phyloP scores from a whole-genome alignment of 139 green algal genomes.

The Picochlorum sp. region DNA sequence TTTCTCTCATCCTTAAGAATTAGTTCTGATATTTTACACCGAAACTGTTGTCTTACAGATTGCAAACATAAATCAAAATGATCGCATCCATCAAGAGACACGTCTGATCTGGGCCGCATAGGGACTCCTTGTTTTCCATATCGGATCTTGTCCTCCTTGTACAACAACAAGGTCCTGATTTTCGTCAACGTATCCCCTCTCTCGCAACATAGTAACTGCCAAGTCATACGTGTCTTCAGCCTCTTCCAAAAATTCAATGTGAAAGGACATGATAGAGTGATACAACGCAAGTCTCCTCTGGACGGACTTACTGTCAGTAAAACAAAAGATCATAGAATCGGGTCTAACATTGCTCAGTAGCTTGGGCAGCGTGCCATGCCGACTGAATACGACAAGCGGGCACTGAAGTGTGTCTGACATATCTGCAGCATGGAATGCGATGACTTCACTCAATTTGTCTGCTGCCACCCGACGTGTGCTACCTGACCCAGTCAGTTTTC shows the following conservation, averaged over 20 bases:
- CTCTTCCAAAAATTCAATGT: conserved; percentile 38
- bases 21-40: too few species aligned
- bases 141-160: conserved; percentile 62
- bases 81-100: too few species aligned
- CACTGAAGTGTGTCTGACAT: too few species aligned
- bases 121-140: conserved; percentile 63
- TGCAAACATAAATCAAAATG: too few species aligned
- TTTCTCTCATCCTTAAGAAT: too few species aligned
- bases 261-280: conserved; percentile 55
- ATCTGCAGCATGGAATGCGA: too few species aligned
- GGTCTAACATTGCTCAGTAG: conserved; percentile 79
- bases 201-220: conserved; percentile 49
- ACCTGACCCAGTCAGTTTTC: too few species aligned
- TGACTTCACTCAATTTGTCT: too few species aligned
- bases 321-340: conserved; percentile 64
- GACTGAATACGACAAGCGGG: too few species aligned
- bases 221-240: conserved; percentile 55
- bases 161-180: conserved; percentile 68
- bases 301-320: conserved; percentile 64
- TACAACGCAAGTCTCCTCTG: conserved; percentile 75
- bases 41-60: too few species aligned
- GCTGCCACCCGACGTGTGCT: too few species aligned
- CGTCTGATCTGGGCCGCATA: conserved; percentile 64
- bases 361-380: too few species aligned
- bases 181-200: conserved; percentile 34